phyloP scores from a whole-genome alignment of 1,139 yeast species.

The Blastobotrys aristatus region DNA sequence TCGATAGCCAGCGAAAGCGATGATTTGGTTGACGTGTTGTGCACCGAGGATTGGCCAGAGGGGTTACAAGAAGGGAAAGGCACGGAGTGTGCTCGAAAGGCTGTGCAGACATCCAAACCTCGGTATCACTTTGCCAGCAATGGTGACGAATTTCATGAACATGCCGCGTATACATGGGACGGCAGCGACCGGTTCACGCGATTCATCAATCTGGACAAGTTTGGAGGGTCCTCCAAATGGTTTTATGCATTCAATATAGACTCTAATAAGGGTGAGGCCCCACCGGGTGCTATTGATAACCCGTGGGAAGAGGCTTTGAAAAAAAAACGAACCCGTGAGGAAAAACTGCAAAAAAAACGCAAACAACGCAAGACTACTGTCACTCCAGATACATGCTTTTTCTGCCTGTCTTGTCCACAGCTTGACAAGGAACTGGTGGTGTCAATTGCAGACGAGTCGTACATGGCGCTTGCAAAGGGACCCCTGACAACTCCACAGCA shows the following conservation, averaged over 20 bases:
- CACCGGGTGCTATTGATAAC: slow-evolving; percentile 4
- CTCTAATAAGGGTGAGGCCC: neutral
- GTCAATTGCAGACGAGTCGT: slow-evolving; percentile 61
- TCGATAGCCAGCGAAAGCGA: slow-evolving; percentile 2
- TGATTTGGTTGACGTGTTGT: slow-evolving; percentile 18
- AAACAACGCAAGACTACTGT: slow-evolving; percentile 4
- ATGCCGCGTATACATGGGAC: slow-evolving; percentile 24
- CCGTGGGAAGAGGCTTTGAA: slow-evolving; percentile 5
- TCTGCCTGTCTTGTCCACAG: slow-evolving; percentile 77
- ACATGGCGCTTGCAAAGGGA: slow-evolving; percentile 81
- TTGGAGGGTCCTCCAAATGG: slow-evolving; percentile 23
- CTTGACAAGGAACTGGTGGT: slow-evolving; percentile 77
- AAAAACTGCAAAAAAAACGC: neutral
- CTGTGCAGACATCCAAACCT: slow-evolving; percentile 18
- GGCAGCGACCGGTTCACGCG: slow-evolving; percentile 17
- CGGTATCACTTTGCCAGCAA: slow-evolving; percentile 23
- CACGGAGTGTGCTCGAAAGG: slow-evolving; percentile 5
- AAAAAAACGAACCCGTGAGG: neutral
- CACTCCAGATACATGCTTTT: slow-evolving; percentile 50
- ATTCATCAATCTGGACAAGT: slow-evolving; percentile 26
- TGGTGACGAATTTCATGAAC: slow-evolving; percentile 23
- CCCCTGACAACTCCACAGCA: slow-evolving; percentile 54
- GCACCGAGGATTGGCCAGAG: slow-evolving; percentile 20
- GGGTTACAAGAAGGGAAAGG: slow-evolving; percentile 14
- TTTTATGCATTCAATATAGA: slow-evolving; percentile 28